phyloP scores from a whole-genome alignment of 305 asterid genomes.

The Coffea humblotiana region DNA sequence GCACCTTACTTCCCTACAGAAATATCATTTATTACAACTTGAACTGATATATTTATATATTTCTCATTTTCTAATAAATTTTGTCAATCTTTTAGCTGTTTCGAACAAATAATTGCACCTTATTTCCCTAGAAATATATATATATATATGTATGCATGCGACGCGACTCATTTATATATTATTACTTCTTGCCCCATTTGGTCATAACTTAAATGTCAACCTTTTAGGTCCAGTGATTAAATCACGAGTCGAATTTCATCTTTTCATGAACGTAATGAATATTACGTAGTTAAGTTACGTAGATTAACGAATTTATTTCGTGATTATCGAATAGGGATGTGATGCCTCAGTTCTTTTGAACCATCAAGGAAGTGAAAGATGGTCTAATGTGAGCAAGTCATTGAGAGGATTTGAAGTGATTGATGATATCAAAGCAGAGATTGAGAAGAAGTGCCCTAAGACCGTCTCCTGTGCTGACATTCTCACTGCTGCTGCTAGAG shows the following conservation, averaged over 20 bases:
- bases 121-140: background rate
- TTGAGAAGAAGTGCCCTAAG: conserved; percentile 66
- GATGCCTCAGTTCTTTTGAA: conserved; percentile 77
- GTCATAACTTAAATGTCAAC: too few relatives aligned
- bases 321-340: conserved; percentile 54
- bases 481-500: conserved; percentile 62
- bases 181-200: too few relatives aligned
- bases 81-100: too few relatives aligned
- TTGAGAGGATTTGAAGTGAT: conserved; percentile 68
- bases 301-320: too few relatives aligned
- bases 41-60: too few relatives aligned
- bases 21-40: background rate
- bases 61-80: too few relatives aligned
- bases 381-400: conserved; percentile 49
- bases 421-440: conserved; percentile 57
- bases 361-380: conserved; percentile 60
- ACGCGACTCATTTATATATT: too few relatives aligned
- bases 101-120: background rate
- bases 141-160: too few relatives aligned
- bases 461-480: conserved; percentile 88
- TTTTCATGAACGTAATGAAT: background rate
- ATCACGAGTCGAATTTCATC: background rate
- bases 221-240: background rate
- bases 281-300: background rate
- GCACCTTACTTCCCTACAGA: background rate